Evolutionary conservation across 2,329 filamentous ascomycete species (phyloP).

Genomic region (Fusarium robinianum): DNA sequence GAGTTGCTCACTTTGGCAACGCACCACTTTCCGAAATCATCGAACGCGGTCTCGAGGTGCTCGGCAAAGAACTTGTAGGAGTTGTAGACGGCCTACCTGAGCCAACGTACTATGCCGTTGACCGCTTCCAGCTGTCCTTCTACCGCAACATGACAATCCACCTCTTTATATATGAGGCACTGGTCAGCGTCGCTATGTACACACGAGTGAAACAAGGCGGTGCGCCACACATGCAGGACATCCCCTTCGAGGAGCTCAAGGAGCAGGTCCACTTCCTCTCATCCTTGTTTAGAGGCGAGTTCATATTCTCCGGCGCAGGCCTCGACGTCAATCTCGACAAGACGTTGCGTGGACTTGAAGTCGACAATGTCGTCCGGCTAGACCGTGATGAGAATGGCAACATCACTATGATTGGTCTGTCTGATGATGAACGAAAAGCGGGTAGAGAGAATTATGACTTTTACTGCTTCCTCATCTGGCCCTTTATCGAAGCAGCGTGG

Average conservation of each 20-base stretch:
- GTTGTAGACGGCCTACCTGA: slow-evolving; percentile 79
- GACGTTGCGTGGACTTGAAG: slow-evolving; percentile 76
- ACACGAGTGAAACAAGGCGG: slow-evolving; percentile 88
- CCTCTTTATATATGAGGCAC: slow-evolving; percentile 89
- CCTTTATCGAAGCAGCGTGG: slow-evolving; percentile 95
- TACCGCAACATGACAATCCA: slow-evolving; percentile 99
- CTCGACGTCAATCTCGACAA: slow-evolving; percentile 78
- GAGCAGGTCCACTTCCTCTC: slow-evolving; percentile 89
- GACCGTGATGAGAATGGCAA: slow-evolving; percentile 59
- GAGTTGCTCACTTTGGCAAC: slow-evolving; percentile 90
- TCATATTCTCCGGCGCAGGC: slow-evolving; percentile 92
- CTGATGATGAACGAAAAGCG: slow-evolving; percentile 72
- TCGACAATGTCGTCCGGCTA: slow-evolving; percentile 75
- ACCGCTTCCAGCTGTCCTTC: slow-evolving; percentile 95
- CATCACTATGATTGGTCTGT: slow-evolving; percentile 73
- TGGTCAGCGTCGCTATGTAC: slow-evolving; percentile 91
- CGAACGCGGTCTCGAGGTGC: slow-evolving; percentile 85
- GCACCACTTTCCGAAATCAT: slow-evolving; percentile 80
- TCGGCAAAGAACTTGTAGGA: slow-evolving; percentile 87
- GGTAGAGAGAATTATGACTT: slow-evolving; percentile 97
- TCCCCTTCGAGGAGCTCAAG: slow-evolving; percentile 72
- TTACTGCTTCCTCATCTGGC: slow-evolving; percentile 98
- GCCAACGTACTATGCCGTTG: slow-evolving; percentile 91
- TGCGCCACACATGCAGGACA: slow-evolving; percentile 78
- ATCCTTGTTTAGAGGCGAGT: slow-evolving; percentile 91